Evolutionary conservation across 208 protist genomes (phyloP), one percentile per base, ranked within the genome.

Genomic region (Angomonas ambiguus): DNA sequence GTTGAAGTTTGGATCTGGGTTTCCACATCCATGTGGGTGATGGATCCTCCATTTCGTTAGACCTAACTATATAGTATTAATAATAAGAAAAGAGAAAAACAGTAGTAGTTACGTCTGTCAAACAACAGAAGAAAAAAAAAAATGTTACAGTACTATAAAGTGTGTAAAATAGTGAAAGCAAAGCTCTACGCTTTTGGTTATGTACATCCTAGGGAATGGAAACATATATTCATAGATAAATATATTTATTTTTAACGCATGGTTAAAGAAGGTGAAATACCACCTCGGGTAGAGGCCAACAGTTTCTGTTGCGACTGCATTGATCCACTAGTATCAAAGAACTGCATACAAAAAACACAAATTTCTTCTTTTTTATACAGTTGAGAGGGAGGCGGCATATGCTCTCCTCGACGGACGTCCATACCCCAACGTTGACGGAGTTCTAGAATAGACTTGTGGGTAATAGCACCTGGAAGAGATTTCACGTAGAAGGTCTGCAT

Each of bases 291-390:
- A n/a, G 84, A 89, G 32, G 89, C 89, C 32, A 95, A 67, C 24
- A 95, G 72, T 77, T 92, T 84, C 62, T 95, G 89, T 55, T 95
- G 89, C 0, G 89, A 91, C 59, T 95, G 86, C 79, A 89, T 83
- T 0, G 79, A 62, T 10, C 87, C 86, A 31, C 79, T 93, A 30
- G 82, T 92, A 73, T 95, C 92, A 64, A 97, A 97, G 61, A 97
- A 97, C 75, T 97, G 92, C 92, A 97, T 97, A 77, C 92, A 97
- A 67, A 97, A 97, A 32, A 95, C 79, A 70, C 92, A 97, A 25
- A 97, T 82, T 66, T 97, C 89, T 57, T 95, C 87, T 27, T 87
- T 79, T 70, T 94, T 92, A 79, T 97, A 97, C 34, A 97, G 72
- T 74, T 95, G 87, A 48, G 92, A 97, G 24, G 92, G 88, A 27